These are phyloP conservation scores for Backusella parvicylindrica DNA, from an alignment of 192 early-diverging fungal genomes.

Conservation along the genomic window DNA sequence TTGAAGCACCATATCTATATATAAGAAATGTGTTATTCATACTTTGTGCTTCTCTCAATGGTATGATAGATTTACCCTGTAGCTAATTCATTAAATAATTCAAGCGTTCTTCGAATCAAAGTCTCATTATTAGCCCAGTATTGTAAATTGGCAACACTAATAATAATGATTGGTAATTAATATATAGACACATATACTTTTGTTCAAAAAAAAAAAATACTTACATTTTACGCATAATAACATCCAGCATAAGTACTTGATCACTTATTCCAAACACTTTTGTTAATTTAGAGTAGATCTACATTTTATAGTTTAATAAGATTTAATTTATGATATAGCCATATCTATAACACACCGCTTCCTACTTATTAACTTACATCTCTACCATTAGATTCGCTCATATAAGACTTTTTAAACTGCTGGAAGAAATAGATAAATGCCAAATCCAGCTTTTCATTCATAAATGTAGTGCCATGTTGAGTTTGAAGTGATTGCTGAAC, in stretches of 20 bases:
- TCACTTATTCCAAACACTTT: slow-evolving; percentile 68
- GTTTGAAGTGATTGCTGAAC: slow-evolving; percentile 59
- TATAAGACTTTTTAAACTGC: slow-evolving; percentile 75
- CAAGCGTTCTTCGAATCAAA: slow-evolving; percentile 62
- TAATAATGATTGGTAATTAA: slow-evolving; percentile 2
- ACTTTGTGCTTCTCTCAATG: background rate
- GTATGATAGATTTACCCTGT: slow-evolving; percentile 42
- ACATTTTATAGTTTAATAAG: too few species aligned
- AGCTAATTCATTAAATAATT: slow-evolving; percentile 75
- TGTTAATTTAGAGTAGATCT: slow-evolving; percentile 65
- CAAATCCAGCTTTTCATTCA: slow-evolving; percentile 68
- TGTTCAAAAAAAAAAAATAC: background rate
- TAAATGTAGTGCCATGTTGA: slow-evolving; percentile 41
- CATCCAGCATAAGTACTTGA: slow-evolving; percentile 54
- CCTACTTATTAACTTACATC: slow-evolving; percentile 29
- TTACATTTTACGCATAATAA: slow-evolving; percentile 67
- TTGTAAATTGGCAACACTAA: slow-evolving; percentile 59
- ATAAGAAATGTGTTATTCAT: background rate
- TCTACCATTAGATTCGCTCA: slow-evolving; percentile 65
- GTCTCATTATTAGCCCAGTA: slow-evolving; percentile 52
- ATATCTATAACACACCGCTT: too few species aligned
- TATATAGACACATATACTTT: background rate
- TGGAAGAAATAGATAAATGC: slow-evolving; percentile 80
- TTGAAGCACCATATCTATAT: slow-evolving; percentile 66
- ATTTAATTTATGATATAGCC: too few species aligned